Base-by-base conservation (phyloP, 2,329 filamentous ascomycete genomes). In the Seiridium cupressi region DNA sequence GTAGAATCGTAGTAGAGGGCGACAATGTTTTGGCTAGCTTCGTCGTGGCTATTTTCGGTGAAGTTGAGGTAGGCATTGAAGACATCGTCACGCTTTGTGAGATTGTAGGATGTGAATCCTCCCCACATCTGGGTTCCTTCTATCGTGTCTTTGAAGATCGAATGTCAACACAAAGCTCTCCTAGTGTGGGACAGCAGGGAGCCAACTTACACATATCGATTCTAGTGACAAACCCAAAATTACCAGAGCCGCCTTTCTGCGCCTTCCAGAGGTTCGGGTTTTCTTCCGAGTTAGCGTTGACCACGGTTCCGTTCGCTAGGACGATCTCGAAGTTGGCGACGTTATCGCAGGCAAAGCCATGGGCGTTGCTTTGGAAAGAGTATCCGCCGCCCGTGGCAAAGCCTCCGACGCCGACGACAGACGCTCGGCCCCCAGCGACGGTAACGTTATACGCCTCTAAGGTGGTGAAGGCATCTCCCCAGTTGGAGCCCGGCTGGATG, bases 311-410 rank as follows among this genome's bases (percentile, higher is more conserved):
- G 55, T 67, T 67, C 0, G 75, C 74, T 1, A 79, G 72, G 4
- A 82, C 78, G 35, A 82, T 74, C 59, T 80, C 65, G 53, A 69
- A 80, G 54, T 72, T 74, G 34, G 70, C 59, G 1, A 82, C 73
- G 44, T 75, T 78, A 59, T 81, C 81, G 55, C 76, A 79, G 18
- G 70, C 76, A 58, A 77, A 77, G 2, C 81, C 81, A 47, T 76
- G 68, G 0, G 70, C 68, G 6, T 44, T 58, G 1, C 63, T 61
- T 38, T 63, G 62, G 56, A 65, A 67, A 5, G 61, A 64, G 51
- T 65, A 63, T 1, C 69, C 69, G 10, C 70, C 68, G 3, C 69
- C 69, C 1, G 63, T 59, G 5, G 66, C 58, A 26, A 72, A 68
- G 42, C 68, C 69, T 7, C 57, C 65, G 6, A 72, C 67, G 10